A percentile compares a stretch with the other conserved stretches of the same genome.
Evolutionary conservation across 768 basidiomycete genomes (phyloP).

Genomic region (Scleroderma bovista): DNA sequence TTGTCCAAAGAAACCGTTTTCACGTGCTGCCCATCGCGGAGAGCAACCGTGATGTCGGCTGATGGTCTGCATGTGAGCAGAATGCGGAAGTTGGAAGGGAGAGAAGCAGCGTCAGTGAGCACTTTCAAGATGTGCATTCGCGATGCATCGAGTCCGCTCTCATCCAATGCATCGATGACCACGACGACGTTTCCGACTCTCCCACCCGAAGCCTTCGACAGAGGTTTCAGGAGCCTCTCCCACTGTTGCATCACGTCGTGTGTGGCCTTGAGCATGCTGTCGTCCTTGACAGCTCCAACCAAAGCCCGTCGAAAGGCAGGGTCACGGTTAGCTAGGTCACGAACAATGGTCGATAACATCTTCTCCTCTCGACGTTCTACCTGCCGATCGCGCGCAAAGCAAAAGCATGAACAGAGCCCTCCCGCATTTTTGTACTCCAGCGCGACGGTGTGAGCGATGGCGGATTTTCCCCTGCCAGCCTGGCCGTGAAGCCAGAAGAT

Average conservation of each 20-base stretch:
- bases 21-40: neutral
- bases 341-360: neutral
- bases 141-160: too few species aligned
- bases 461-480: too few species aligned
- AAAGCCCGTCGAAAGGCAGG: neutral
- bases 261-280: neutral
- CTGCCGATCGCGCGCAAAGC: too few species aligned
- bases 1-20: neutral
- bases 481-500: too few species aligned
- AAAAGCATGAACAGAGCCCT: too few species aligned
- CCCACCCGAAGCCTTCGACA: slow-evolving; percentile 6
- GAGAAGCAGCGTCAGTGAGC: slow-evolving; percentile 32
- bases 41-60: slow-evolving; percentile 16
- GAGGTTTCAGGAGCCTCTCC: neutral
- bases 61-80: slow-evolving; percentile 29
- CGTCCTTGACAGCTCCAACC: neutral
- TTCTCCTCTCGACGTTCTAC: neutral
- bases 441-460: too few species aligned
- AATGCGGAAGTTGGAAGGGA: slow-evolving; percentile 36
- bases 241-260: neutral
- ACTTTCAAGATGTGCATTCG: slow-evolving; percentile 10
- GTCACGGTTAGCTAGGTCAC: neutral
- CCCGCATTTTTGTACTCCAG: too few species aligned
- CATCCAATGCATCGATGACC: too few species aligned
- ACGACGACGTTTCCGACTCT: too few species aligned